Evolutionary conservation across 1,139 yeast genomes (phyloP).

Genomic region (Saccharomyces pastorianus): DNA sequence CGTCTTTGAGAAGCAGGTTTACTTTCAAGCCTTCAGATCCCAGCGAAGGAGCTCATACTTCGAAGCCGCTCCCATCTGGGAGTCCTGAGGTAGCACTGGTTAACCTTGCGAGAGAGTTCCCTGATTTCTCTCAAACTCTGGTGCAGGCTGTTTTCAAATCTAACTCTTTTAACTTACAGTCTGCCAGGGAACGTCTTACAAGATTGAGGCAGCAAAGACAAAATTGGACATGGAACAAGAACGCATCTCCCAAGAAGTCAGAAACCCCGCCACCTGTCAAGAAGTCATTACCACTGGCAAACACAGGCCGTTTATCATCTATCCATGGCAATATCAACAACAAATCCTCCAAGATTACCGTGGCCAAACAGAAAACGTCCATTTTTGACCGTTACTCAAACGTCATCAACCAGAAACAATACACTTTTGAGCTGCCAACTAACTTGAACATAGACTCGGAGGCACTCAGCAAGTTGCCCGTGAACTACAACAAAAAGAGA

Average conservation of each 20-base stretch:
- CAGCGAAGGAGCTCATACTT: not conserved
- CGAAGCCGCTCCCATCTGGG: not conserved
- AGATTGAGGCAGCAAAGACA: constrained; percentile 27
- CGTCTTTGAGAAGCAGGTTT: constrained; percentile 21
- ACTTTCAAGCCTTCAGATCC: constrained; percentile 21
- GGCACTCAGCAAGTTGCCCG: constrained; percentile 10
- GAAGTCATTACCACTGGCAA: constrained; percentile 5
- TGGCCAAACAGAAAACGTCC: constrained; percentile 45
- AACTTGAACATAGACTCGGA: constrained; percentile 11
- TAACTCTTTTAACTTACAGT: constrained; percentile 49
- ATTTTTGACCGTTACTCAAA: constrained; percentile 36
- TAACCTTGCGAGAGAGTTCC: constrained; percentile 31
- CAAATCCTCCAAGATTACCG: constrained; percentile 48
- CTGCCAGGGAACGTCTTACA: constrained; percentile 44
- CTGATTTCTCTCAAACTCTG: constrained; percentile 44
- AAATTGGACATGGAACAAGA: constrained; percentile 21
- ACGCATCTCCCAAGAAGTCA: constrained; percentile 6
- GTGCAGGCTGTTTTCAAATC: constrained; percentile 55
- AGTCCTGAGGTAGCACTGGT: constrained; percentile 12
- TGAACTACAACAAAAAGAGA: constrained; percentile 18
- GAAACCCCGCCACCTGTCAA: constrained; percentile 3
- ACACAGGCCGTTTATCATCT: constrained; percentile 1
- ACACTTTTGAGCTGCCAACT: not conserved
- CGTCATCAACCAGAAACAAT: constrained; percentile 19
- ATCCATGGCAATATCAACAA: not conserved